A percentile compares a stretch with the other conserved stretches of the same genome.
These are phyloP conservation scores for Metschnikowia anglica DNA, from an alignment of 805 yeast genomes.

Conservation along the genomic window DNA sequence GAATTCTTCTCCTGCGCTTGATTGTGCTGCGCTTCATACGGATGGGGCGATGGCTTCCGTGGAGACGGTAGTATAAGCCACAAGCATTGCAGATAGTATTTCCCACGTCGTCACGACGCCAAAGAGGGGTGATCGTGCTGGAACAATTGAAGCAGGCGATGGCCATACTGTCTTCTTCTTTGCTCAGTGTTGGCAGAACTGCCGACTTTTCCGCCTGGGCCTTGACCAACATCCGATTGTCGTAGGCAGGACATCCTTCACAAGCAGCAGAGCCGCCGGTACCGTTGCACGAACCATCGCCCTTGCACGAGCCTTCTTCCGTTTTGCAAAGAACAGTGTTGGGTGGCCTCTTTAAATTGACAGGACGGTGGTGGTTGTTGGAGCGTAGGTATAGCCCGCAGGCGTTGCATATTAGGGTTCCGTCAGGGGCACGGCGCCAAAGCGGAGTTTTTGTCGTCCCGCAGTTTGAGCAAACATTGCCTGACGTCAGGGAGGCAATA, in stretches of 20 bases:
- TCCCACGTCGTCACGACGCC: constrained; percentile 82
- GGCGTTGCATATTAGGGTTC: constrained; percentile 57
- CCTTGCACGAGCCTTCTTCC: constrained; percentile 63
- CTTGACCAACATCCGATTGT: constrained; percentile 54
- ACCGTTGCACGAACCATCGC: constrained; percentile 81
- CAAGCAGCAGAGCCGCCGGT: constrained; percentile 83
- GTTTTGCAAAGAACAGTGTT: constrained; percentile 44
- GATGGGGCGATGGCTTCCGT: constrained; percentile 75
- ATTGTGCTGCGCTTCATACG: constrained; percentile 71
- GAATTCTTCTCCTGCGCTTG: constrained; percentile 64
- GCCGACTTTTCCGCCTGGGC: constrained; percentile 8
- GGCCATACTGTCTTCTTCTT: constrained; percentile 46
- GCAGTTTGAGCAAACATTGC: constrained; percentile 48
- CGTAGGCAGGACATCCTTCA: constrained; percentile 79
- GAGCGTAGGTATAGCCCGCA: constrained; percentile 60
- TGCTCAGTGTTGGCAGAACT: constrained; percentile 13
- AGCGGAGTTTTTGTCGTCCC: constrained; percentile 56
- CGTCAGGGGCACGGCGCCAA: constrained; percentile 60
- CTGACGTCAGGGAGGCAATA: not conserved
- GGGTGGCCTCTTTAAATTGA: constrained; percentile 59
- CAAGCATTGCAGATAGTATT: constrained; percentile 88
- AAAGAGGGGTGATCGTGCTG: constrained; percentile 81
- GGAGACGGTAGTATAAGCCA: constrained; percentile 73
- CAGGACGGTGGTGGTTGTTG: constrained; percentile 64
- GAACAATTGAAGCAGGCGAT: constrained; percentile 83